phyloP scores from a whole-genome alignment of 345 rosid genomes.

The Adansonia digitata region DNA sequence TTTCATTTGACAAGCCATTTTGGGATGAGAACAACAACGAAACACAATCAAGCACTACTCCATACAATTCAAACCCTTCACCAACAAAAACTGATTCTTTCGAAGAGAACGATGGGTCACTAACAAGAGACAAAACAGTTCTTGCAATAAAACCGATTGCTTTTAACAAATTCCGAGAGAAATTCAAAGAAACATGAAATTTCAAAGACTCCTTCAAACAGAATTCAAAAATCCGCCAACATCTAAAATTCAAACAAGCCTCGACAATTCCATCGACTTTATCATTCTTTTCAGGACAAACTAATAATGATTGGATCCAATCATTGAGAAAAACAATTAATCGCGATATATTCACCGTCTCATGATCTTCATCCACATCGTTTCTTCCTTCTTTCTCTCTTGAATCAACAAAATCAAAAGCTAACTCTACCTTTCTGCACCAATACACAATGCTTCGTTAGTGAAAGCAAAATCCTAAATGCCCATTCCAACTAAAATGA shows the following conservation, averaged over 20 bases:
- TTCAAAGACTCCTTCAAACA: slow-evolving; percentile 59
- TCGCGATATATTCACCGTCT: slow-evolving; percentile 55
- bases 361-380: slow-evolving; percentile 40
- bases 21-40: slow-evolving; percentile 55
- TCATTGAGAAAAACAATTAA: slow-evolving; percentile 59
- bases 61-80: slow-evolving; percentile 44
- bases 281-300: slow-evolving; percentile 40
- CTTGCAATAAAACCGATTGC: slow-evolving; percentile 43
- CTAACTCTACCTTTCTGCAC: slow-evolving; percentile 80
- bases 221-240: slow-evolving; percentile 74
- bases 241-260: slow-evolving; percentile 59
- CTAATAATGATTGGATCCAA: slow-evolving; percentile 68
- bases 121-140: slow-evolving; percentile 32
- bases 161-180: slow-evolving; percentile 51
- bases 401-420: slow-evolving; percentile 41
- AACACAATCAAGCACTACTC: slow-evolving; percentile 49
- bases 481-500: not conserved
- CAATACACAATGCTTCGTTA: slow-evolving; percentile 6
- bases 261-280: slow-evolving; percentile 21
- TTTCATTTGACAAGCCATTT: slow-evolving; percentile 55
- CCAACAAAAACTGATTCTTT: slow-evolving; percentile 26
- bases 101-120: slow-evolving; percentile 14
- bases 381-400: slow-evolving; percentile 24
- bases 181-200: slow-evolving; percentile 48
- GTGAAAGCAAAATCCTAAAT: not conserved